Evolutionary conservation across 2,329 filamentous ascomycete species (phyloP), one percentile per base, ranked within the genome.

Genomic region (Fusarium camptoceras): DNA sequence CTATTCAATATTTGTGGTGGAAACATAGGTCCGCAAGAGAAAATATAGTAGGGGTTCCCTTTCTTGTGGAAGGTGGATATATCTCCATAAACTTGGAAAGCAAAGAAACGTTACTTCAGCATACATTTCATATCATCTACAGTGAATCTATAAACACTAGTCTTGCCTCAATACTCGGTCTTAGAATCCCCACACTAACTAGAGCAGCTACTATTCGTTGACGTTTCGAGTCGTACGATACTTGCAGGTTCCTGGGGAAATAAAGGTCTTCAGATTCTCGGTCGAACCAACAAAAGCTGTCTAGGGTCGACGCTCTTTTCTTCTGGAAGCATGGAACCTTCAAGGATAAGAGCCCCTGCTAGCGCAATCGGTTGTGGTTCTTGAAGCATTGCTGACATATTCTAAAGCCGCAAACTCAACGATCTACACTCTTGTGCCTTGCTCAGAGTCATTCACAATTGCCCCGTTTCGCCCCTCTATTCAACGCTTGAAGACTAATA

Each of bases 271-370:
- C n/a, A 50, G 48, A 50, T 46, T 59, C 42, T 68, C 20, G 25
- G 53, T 24, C 30, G 25, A 53, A 55, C 56, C 27, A 55, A 54
- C 49, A 59, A 53, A 53, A 16, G 48, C 43, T 37, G 18, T 61
- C 27, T 39, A 43, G n/a, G 22, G 47, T 28, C 18, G 55, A 48
- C 60, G 34, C 31, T 37, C 20, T 58, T 47, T 56, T 48, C 47
- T 71, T 59, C 55, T 31, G 66, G 64, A 70, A 65, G 27, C 43
- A 53, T 74, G 44, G 53, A 49, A 68, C 41, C 30, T 46, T 39
- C 31, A 59, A 43, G 62, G 65, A 72, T 58, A 20, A 53, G 15
- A 18, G 74, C 61, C 73, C 73, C 48, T 75, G 63, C 73, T 75
- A 75, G 64, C 57, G 70, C 25, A 39, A 50, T 31, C 62, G 46